Evolutionary conservation across 768 basidiomycete genomes (phyloP).

Genomic region (Leucogyrophana mollusca): DNA sequence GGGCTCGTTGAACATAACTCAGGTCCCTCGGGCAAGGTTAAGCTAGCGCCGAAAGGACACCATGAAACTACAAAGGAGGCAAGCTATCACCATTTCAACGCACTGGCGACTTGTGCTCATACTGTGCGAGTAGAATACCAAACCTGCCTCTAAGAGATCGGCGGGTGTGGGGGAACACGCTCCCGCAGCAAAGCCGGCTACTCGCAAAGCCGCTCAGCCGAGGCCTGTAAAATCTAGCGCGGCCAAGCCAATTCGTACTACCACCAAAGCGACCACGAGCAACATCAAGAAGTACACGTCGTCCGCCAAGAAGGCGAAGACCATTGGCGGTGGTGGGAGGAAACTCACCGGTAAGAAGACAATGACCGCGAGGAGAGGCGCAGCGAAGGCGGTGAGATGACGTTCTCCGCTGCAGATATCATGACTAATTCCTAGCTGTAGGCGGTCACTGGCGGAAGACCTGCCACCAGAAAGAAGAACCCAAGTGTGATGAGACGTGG

Average conservation of each 20-base stretch:
- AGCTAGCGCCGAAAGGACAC: conserved; percentile 15
- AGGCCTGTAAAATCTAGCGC: background rate
- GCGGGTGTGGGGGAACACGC: background rate
- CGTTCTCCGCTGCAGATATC: background rate
- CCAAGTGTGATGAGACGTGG: no score
- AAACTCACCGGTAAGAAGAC: conserved; percentile 8
- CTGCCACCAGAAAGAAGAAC: background rate
- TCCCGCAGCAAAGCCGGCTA: conserved; percentile 2
- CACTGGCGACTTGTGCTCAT: no score
- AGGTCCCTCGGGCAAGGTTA: conserved; percentile 29
- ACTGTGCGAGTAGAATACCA: conserved; percentile 11
- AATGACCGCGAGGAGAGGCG: conserved; percentile 1
- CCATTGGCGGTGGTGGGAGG: conserved; percentile 7
- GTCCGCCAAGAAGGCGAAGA: conserved; percentile 22
- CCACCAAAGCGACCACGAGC: conserved; percentile 3
- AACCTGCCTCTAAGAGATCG: conserved; percentile 4
- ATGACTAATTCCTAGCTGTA: background rate
- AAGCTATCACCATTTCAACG: background rate
- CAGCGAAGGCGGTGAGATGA: conserved; percentile 9
- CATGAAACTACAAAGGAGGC: conserved; percentile 16
- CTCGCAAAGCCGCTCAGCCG: background rate
- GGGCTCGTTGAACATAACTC: no score
- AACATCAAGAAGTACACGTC: conserved; percentile 22
- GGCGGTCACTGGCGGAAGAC: conserved; percentile 2
- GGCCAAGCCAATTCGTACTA: no score